Conservation (phyloP, 2,329 filamentous ascomycete species). For the Madurella mycetomatis region DNA sequence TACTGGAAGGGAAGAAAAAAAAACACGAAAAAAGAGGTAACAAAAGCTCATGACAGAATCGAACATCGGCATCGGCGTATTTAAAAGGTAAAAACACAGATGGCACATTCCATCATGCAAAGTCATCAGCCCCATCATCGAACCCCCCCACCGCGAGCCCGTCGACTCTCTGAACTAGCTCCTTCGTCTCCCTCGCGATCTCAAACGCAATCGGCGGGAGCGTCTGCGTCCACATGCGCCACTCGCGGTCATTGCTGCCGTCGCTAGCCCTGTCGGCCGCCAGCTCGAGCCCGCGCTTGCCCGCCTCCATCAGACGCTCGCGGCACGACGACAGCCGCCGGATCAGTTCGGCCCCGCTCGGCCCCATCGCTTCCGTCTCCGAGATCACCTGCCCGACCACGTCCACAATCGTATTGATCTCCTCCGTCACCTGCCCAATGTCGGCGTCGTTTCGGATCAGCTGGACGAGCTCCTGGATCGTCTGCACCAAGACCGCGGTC, state of each 20-base stretch:
- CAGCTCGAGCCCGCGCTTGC: constrained; percentile 57
- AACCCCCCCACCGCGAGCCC: constrained; percentile 28
- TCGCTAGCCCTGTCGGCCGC: constrained; percentile 46
- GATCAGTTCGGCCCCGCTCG: constrained; percentile 46
- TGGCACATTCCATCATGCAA: constrained; percentile 35
- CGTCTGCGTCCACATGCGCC: constrained; percentile 63
- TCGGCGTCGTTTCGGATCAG: constrained; percentile 63
- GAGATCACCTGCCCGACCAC: constrained; percentile 67
- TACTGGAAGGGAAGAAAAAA: constrained; percentile 2
- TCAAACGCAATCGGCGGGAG: constrained; percentile 83
- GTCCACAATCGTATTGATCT: constrained; percentile 65
- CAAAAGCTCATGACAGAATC: too few species aligned
- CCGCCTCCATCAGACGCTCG: constrained; percentile 60
- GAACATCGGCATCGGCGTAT: too few species aligned
- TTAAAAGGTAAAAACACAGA: too few species aligned
- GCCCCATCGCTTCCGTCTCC: constrained; percentile 57
- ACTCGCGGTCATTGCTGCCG: constrained; percentile 52
- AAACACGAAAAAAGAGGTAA: constrained; percentile 1
- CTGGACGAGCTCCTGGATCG: constrained; percentile 74
- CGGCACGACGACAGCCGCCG: constrained; percentile 59
- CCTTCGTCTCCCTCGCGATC: constrained; percentile 77
- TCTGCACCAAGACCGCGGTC: constrained; percentile 71
- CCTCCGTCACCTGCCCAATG: constrained; percentile 60
- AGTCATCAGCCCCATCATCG: constrained; percentile 41
- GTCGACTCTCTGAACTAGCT: constrained; percentile 51